Evolutionary conservation across 163 green algal genomes (phyloP).

Genomic region (Coccomyxa subellipsoidea): DNA sequence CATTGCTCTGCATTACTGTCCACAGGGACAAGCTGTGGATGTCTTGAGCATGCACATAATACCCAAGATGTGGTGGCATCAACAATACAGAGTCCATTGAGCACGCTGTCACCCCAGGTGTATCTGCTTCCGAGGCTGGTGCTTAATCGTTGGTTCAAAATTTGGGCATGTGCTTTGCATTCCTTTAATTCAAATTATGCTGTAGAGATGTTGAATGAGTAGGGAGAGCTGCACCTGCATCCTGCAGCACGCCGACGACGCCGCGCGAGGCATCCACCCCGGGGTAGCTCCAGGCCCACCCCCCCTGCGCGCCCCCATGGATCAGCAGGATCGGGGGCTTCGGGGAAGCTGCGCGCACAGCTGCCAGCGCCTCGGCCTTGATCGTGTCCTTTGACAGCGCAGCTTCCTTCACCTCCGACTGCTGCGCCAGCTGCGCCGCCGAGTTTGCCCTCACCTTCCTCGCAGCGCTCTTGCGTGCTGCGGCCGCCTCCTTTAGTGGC

Average conservation of each 20-base stretch:
- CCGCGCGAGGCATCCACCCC: background rate
- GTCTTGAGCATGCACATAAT: too few relatives aligned
- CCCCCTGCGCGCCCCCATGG: background rate
- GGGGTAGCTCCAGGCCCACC: constrained; percentile 4
- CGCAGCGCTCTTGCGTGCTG: background rate
- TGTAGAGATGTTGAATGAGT: too few relatives aligned
- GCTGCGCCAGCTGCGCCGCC: background rate
- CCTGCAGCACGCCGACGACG: background rate
- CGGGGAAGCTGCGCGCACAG: background rate
- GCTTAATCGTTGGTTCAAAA: too few relatives aligned
- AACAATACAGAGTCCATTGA: too few relatives aligned
- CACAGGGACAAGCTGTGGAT: too few relatives aligned
- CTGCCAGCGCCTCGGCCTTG: background rate
- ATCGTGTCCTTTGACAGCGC: background rate
- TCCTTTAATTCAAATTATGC: too few relatives aligned
- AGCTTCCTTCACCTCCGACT: background rate
- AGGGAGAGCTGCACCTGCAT: too few relatives aligned
- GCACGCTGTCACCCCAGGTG: too few relatives aligned
- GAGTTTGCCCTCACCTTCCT: background rate
- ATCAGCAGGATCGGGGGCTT: constrained; percentile 7
- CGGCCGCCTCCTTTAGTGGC: background rate
- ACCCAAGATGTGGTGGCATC: too few relatives aligned
- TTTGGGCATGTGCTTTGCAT: background rate
- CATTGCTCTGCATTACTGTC: too few relatives aligned
- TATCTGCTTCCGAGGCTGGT: too few relatives aligned